A percentile compares a stretch with the other conserved stretches of the same genome.
These are phyloP conservation scores for Butyriboletus loyo DNA, from an alignment of 768 basidiomycete species.

Conservation along the genomic window DNA sequence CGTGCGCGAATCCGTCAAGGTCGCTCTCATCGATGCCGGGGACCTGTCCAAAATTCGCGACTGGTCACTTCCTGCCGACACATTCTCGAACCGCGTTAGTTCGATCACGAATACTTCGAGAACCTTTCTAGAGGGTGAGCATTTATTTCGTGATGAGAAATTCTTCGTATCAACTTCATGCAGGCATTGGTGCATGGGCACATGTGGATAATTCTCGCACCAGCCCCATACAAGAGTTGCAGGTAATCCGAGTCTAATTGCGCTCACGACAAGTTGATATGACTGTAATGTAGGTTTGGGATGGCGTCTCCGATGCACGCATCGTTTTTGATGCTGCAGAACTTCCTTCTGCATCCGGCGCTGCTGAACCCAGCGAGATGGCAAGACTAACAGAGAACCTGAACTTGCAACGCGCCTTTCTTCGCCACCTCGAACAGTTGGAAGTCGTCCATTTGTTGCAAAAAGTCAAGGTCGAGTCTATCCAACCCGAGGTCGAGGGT, in stretches of 20 bases:
- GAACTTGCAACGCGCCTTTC: slow-evolving; percentile 84
- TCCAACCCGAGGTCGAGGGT: slow-evolving; percentile 44
- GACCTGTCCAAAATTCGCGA: slow-evolving; percentile 63
- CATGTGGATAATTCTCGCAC: slow-evolving; percentile 68
- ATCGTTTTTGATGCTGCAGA: slow-evolving; percentile 66
- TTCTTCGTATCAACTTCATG: not conserved
- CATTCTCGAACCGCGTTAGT: slow-evolving; percentile 81
- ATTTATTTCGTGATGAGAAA: not conserved
- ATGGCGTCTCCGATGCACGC: slow-evolving; percentile 79
- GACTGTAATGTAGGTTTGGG: slow-evolving; percentile 69
- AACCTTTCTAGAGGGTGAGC: slow-evolving; percentile 60
- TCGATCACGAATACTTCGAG: slow-evolving; percentile 79
- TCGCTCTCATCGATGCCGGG: slow-evolving; percentile 80
- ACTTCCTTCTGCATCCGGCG: slow-evolving; percentile 25
- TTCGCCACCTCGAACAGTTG: slow-evolving; percentile 56
- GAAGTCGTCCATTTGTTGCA: slow-evolving; percentile 64
- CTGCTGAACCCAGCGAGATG: slow-evolving; percentile 48
- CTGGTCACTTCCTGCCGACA: slow-evolving; percentile 57
- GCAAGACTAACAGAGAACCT: slow-evolving; percentile 88
- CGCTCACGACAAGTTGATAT: not conserved
- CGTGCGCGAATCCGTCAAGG: slow-evolving; percentile 50
- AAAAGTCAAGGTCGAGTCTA: slow-evolving; percentile 69
- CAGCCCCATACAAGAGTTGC: slow-evolving; percentile 77
- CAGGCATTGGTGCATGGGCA: slow-evolving; percentile 84
- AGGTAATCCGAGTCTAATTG: slow-evolving; percentile 44